Percentiles rank a stretch among this genome's conserved stretches.
Conservation (phyloP, 805 yeast species). For the Schwanniomyces sp. region DNA sequence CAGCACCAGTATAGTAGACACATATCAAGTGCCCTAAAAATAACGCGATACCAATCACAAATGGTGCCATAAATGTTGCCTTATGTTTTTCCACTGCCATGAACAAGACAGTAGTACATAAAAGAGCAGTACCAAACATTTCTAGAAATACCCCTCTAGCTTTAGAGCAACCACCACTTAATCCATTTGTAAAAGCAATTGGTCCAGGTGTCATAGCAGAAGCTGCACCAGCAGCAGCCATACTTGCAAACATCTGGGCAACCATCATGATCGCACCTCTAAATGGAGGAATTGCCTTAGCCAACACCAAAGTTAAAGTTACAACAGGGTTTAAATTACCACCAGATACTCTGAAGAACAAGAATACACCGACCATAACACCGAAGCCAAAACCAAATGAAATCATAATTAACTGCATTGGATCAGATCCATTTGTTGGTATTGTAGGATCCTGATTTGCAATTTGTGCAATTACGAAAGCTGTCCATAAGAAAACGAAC, state of each 20-base stretch:
- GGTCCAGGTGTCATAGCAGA: conserved; percentile 82
- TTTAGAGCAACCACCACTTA: conserved; percentile 72
- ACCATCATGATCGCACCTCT: conserved; percentile 66
- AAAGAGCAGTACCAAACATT: conserved; percentile 72
- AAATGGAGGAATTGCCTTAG: conserved; percentile 70
- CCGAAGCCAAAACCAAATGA: conserved; percentile 86
- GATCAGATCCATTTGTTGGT: conserved; percentile 48
- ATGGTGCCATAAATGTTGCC: conserved; percentile 77
- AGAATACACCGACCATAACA: conserved; percentile 70
- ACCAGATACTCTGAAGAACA: conserved; percentile 76
- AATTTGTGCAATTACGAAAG: conserved; percentile 78
- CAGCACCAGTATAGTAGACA: conserved; percentile 87
- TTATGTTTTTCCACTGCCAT: conserved; percentile 81
- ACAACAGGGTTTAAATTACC: conserved; percentile 92
- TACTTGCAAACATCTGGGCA: conserved; percentile 78
- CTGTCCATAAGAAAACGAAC: conserved; percentile 78
- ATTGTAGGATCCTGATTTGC: conserved; percentile 60
- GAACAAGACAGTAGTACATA: conserved; percentile 76
- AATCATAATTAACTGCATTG: conserved; percentile 73
- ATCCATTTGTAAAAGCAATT: conserved; percentile 64
- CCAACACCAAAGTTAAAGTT: conserved; percentile 67
- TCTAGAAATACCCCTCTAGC: conserved; percentile 79
- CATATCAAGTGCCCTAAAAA: conserved; percentile 80
- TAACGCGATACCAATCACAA: conserved; percentile 78
- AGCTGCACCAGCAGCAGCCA: conserved; percentile 91